Conservation (phyloP, 164 flowering plant genomes). For the Vitis vinifera region DNA sequence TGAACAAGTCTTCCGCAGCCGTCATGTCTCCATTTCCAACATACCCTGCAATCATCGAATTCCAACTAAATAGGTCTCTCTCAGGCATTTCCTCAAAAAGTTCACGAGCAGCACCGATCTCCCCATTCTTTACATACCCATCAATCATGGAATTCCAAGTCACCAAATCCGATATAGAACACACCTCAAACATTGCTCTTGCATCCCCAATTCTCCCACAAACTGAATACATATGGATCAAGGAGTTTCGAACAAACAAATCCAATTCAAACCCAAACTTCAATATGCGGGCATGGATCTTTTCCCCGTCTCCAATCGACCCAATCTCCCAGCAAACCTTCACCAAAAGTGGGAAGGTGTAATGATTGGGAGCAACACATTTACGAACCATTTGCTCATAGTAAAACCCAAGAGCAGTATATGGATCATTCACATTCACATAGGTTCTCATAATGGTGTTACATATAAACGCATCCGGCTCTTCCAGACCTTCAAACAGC, state of each 20-base stretch:
- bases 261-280: slow-evolving; percentile 53
- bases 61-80: slow-evolving; percentile 58
- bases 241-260: slow-evolving; percentile 56
- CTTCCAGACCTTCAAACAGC: slow-evolving; percentile 34
- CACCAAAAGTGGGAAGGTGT: slow-evolving; percentile 53
- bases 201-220: slow-evolving; percentile 40
- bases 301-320: slow-evolving; percentile 45
- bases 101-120: slow-evolving; percentile 37
- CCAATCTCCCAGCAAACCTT: slow-evolving; percentile 52
- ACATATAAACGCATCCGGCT: slow-evolving; percentile 65
- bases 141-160: slow-evolving; percentile 65
- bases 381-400: slow-evolving; percentile 33
- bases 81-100: slow-evolving; percentile 53
- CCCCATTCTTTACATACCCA: slow-evolving; percentile 63
- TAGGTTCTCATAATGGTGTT: slow-evolving; percentile 55
- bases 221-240: slow-evolving; percentile 59
- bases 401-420: slow-evolving; percentile 43
- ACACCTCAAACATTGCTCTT: slow-evolving; percentile 42
- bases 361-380: slow-evolving; percentile 45
- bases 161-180: slow-evolving; percentile 43
- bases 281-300: slow-evolving; percentile 39
- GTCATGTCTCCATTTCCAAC: slow-evolving; percentile 38
- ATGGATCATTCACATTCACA: slow-evolving; percentile 35
- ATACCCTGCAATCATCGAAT: slow-evolving; percentile 50
- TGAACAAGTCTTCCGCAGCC: slow-evolving; percentile 38